These are phyloP conservation scores for Cercophora scortea DNA, from an alignment of 495 filamentous ascomycete genomes.

Conservation along the genomic window DNA sequence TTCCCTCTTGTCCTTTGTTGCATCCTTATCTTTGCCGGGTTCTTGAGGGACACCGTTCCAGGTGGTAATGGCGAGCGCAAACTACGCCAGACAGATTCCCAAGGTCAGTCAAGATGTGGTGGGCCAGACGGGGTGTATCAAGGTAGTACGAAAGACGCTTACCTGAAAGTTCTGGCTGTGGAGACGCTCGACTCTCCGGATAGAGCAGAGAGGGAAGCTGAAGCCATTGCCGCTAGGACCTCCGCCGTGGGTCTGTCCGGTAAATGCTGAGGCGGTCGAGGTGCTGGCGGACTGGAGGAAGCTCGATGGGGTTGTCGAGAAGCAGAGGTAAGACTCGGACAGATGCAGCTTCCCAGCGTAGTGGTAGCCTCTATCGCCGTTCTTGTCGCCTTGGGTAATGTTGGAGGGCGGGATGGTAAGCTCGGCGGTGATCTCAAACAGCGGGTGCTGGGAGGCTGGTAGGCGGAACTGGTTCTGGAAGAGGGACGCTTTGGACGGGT, in stretches of 20 bases:
- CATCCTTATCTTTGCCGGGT: slow-evolving; percentile 36
- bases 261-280: slow-evolving; percentile 68
- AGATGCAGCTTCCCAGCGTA: slow-evolving; percentile 92
- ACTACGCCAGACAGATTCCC: slow-evolving; percentile 34
- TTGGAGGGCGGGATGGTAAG: slow-evolving; percentile 69
- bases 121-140: too few relatives aligned
- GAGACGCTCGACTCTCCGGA: slow-evolving; percentile 83
- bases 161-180: slow-evolving; percentile 77
- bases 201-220: slow-evolving; percentile 85
- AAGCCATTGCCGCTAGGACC: slow-evolving; percentile 96
- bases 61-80: slow-evolving; percentile 87
- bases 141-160: slow-evolving; percentile 2
- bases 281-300: slow-evolving; percentile 72
- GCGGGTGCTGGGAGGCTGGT: slow-evolving; percentile 79
- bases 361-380: slow-evolving; percentile 63
- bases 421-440: slow-evolving; percentile 94
- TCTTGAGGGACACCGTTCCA: slow-evolving; percentile 74
- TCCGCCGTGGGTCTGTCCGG: slow-evolving; percentile 80
- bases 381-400: slow-evolving; percentile 51
- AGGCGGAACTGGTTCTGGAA: slow-evolving; percentile 97
- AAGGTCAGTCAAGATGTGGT: neutral
- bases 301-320: slow-evolving; percentile 86
- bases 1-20: slow-evolving; percentile 43
- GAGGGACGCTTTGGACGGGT: slow-evolving; percentile 82
- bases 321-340: slow-evolving; percentile 90